Base-by-base conservation (phyloP, 2,329 filamentous ascomycete species). In the Fusarium irregulare region DNA sequence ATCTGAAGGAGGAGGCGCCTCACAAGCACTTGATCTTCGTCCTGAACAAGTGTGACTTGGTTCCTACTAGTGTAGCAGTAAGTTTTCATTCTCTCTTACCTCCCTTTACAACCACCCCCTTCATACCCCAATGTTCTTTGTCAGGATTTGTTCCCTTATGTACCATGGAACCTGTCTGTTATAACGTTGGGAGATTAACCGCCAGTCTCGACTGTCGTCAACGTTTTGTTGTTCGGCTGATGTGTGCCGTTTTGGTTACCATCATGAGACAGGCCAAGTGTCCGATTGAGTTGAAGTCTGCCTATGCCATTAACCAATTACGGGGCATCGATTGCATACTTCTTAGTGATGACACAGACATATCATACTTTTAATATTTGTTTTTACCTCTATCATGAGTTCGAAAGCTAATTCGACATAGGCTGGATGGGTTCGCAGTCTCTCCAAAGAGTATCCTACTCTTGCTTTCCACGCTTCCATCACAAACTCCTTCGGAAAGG, bases 291-390 rank as follows among this genome's bases (percentile, higher is more conserved):
- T 98, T 98, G 96, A 98, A 92, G 85, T 85, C 89, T 89, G 88
- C 88, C 89, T 88, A 88, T 86, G 83, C 87, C 84, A 76, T 66
- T 80, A 79, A 79, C 70, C 62, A 62, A 58, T 68, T 67, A 42
- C 58, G 59, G 80, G 78, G 75, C 82, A 86, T 86, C 83, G 83
- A 83, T 94, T 90, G 92, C 89, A 88, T 88, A 88, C 86, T 92
- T 98, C 96, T 97, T 99, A 99, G 96, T 98, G 92, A 93, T 92
- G 93, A 92, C 91, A 92, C 94, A 95, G 88, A 99, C 84, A 86
- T 82, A 75, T 77, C 71, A 60, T 73, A 54, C 5, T 21, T 40
- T 73, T 48, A 30, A 42, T 25, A 16, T 8, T 34, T 25, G 5
- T 50, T n/a, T 16, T 13, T 57, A 12, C 49, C 49, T 48, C 53